Percentiles rank a stretch among this genome's conserved stretches.
These are phyloP conservation scores for Candida insectorum DNA, from an alignment of 805 yeast species.

Conservation along the genomic window DNA sequence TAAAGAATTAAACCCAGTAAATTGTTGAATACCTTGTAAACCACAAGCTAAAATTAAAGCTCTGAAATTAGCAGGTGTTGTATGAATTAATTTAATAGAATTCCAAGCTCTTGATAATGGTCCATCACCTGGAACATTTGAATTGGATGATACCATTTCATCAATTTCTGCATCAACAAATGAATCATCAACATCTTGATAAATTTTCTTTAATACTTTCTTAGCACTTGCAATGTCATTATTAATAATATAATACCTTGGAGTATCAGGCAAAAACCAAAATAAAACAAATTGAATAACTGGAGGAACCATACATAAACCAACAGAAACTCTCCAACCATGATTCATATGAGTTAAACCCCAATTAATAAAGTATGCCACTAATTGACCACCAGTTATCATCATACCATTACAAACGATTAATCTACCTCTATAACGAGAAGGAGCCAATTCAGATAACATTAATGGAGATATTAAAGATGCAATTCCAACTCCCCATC, in stretches of 20 bases:
- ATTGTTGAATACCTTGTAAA: constrained; percentile 93
- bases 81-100: constrained; percentile 61
- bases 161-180: constrained; percentile 64
- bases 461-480: constrained; percentile 92
- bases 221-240: constrained; percentile 65
- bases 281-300: constrained; percentile 72
- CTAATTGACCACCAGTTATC: constrained; percentile 91
- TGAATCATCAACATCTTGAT: constrained; percentile 59
- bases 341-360: constrained; percentile 68
- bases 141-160: constrained; percentile 53
- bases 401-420: constrained; percentile 86
- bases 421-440: constrained; percentile 84
- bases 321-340: constrained; percentile 94
- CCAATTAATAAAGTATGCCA: constrained; percentile 93
- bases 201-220: constrained; percentile 59
- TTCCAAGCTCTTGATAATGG: constrained; percentile 53
- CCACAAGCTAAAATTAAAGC: constrained; percentile 91
- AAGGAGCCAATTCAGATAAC: constrained; percentile 89
- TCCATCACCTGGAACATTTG: constrained; percentile 37
- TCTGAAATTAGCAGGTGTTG: constrained; percentile 75
- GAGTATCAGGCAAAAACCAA: constrained; percentile 90
- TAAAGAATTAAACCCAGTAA: constrained; percentile 92
- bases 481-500: constrained; percentile 95
- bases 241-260: constrained; percentile 79
- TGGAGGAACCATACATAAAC: constrained; percentile 86